These are phyloP conservation scores for Serpula lacrymans DNA, from an alignment of 768 basidiomycete genomes.

Conservation along the genomic window DNA sequence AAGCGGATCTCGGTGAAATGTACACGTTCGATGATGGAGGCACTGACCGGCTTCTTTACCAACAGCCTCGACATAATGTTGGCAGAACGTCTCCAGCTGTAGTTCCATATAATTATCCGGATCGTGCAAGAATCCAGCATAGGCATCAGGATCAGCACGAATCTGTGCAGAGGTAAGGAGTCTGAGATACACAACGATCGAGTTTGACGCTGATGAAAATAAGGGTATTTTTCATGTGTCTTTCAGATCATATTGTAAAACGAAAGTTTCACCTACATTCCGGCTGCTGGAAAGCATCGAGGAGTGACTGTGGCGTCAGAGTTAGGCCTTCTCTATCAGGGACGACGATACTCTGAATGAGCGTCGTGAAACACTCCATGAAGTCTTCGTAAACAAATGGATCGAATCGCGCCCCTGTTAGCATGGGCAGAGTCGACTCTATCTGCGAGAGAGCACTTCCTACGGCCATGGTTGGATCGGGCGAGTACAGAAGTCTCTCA, in stretches of 20 bases:
- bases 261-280: constrained; percentile 39
- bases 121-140: constrained; percentile 70
- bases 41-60: constrained; percentile 72
- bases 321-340: constrained; percentile 31
- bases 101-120: constrained; percentile 65
- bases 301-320: constrained; percentile 36
- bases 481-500: constrained; percentile 55
- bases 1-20: background rate
- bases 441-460: constrained; percentile 50
- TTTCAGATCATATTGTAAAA: background rate
- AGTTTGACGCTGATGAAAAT: constrained; percentile 52
- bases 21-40: background rate
- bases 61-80: constrained; percentile 69
- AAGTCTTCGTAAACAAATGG: constrained; percentile 71
- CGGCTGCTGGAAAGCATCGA: constrained; percentile 52
- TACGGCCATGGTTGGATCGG: constrained; percentile 45
- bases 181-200: constrained; percentile 77
- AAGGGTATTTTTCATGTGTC: constrained; percentile 1
- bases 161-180: constrained; percentile 84
- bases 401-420: constrained; percentile 63
- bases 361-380: constrained; percentile 54
- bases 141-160: constrained; percentile 56
- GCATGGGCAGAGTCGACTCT: constrained; percentile 42
- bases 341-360: constrained; percentile 45
- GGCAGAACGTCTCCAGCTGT: constrained; percentile 65